Conservation (phyloP, 805 yeast genomes). For the Ogataea haglerorum region DNA sequence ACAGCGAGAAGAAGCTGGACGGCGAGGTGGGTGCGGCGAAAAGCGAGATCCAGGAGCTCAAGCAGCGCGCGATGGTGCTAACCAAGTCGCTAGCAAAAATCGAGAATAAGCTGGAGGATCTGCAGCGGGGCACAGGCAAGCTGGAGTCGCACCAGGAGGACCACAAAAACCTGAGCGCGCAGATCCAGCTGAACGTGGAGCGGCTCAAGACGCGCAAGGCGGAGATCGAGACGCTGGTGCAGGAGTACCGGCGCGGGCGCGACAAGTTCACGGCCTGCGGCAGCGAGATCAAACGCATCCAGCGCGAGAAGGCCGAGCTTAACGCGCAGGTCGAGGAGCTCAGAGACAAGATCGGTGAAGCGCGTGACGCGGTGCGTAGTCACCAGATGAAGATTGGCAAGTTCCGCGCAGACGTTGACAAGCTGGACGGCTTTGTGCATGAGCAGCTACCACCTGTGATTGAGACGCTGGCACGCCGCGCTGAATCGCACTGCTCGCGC, state of each 20-base stretch:
- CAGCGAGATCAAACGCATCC: conserved; percentile 10
- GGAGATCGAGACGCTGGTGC: conserved; percentile 13
- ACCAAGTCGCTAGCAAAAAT: conserved; percentile 32
- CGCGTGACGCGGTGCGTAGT: conserved; percentile 10
- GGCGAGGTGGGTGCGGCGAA: conserved; percentile 2
- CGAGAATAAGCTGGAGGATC: conserved; percentile 40
- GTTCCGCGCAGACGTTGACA: conserved; percentile 23
- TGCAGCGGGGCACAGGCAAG: conserved; percentile 40
- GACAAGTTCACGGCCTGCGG: conserved; percentile 11
- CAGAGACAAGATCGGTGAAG: conserved; percentile 25
- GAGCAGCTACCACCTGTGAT: conserved; percentile 29
- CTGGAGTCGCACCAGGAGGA: conserved; percentile 34
- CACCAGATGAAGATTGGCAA: conserved; percentile 20
- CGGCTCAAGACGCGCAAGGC: conserved; percentile 20
- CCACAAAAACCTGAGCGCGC: conserved; percentile 30
- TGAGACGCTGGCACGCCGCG: conserved; percentile 25
- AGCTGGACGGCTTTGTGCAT: conserved; percentile 27
- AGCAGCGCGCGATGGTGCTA: conserved; percentile 16
- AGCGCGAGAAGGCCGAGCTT: conserved; percentile 8
- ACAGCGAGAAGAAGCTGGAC: conserved; percentile 7
- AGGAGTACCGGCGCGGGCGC: conserved; percentile 14
- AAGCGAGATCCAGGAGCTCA: conserved; percentile 14
- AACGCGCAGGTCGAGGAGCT: conserved; percentile 18
- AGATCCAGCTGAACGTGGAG: conserved; percentile 25
- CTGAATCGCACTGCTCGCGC: conserved; percentile 42